Evolutionary conservation across 306 rosid genomes (phyloP), one percentile per base, ranked within the genome.

Genomic region (Acacia confusa): DNA sequence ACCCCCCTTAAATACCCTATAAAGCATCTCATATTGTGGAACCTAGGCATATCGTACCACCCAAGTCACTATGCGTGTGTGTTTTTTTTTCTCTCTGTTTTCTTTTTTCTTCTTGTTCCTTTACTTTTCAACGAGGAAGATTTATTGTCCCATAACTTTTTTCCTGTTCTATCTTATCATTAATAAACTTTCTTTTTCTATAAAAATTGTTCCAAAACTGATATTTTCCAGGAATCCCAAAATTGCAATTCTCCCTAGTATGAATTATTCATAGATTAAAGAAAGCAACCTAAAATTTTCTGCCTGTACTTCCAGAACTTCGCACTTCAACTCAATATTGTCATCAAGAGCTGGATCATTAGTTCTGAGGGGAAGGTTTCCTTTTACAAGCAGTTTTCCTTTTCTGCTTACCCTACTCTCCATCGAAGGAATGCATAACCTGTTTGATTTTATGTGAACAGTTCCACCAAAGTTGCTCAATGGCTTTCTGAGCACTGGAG

Each of bases 321-420:
- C 99, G 34, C 97, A 95, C 89, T 90, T 93, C 84, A 95, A 77
- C 74, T 95, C 98, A 53, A 95, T 90, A 86, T 90, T 93, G 85
- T 95, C 98, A 61, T 84, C 86, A 24, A 77, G 89, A 77, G 89
- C 83, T 82, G 93, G 89, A 88, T 95, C 98, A 84, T 86, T 89
- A 44, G 88, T 86, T 89, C 94, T 88, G 74, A 95, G 99, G 45
- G 98, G 99, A 79, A 95, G 95, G 83, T 89, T 95, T 85, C 99
- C 99, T 82, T 92, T 95, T 58, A 95, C 82, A 50, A 86, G 83
- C 78, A 95, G 72, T 86, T 93, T 93, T 30, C 99, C 99, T 86
- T 89, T 90, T 89, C 96, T 84, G 86, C 97, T 80, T 79, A 95
- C 87, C 83, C 96, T 92, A 79, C 99, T 88, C 84, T 95, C 97